Percentiles rank a stretch among this genome's conserved stretches.
phyloP scores from a whole-genome alignment of 768 basidiomycete genomes.

The Hirschioporus abietinus region DNA sequence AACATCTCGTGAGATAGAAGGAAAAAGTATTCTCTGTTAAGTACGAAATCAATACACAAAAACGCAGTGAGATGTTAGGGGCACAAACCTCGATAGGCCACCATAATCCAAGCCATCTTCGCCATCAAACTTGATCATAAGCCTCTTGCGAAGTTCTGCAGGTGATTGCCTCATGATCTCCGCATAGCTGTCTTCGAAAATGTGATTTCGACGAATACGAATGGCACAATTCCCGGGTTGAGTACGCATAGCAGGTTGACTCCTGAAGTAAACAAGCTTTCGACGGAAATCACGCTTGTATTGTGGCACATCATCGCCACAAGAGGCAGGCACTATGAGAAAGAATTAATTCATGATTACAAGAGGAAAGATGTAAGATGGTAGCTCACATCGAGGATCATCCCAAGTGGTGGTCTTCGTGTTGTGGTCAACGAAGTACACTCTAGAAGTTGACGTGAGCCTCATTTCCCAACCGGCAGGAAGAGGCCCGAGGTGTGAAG shows the following conservation, averaged over 20 bases:
- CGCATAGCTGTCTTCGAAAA: conserved; percentile 98
- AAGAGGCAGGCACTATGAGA: conserved; percentile 66
- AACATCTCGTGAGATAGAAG: conserved; percentile 99
- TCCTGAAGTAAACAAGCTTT: conserved; percentile 99
- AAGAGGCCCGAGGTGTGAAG: conserved; percentile 92
- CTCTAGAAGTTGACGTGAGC: conserved; percentile 93
- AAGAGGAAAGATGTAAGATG: conserved; percentile 12
- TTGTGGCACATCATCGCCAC: conserved; percentile 96
- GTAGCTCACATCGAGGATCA: conserved; percentile 61
- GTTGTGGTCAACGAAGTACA: conserved; percentile 99
- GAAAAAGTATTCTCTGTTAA: conserved; percentile 96
- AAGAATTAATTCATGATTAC: not conserved
- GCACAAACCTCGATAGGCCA: conserved; percentile 82
- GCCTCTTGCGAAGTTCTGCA: conserved; percentile 94
- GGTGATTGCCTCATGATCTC: conserved; percentile 99
- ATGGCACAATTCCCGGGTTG: conserved; percentile 99
- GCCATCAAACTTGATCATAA: conserved; percentile 99
- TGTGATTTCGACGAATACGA: conserved; percentile 95
- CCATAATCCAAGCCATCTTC: conserved; percentile 99
- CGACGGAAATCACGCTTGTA: conserved; percentile 99
- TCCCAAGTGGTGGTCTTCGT: conserved; percentile 99
- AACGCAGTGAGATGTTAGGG: not conserved
- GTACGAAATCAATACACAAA: conserved; percentile 10
- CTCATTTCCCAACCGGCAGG: conserved; percentile 99
- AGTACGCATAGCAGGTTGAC: conserved; percentile 95